phyloP scores from a whole-genome alignment of 495 filamentous ascomycete genomes.

The Lophium mytilinum region DNA sequence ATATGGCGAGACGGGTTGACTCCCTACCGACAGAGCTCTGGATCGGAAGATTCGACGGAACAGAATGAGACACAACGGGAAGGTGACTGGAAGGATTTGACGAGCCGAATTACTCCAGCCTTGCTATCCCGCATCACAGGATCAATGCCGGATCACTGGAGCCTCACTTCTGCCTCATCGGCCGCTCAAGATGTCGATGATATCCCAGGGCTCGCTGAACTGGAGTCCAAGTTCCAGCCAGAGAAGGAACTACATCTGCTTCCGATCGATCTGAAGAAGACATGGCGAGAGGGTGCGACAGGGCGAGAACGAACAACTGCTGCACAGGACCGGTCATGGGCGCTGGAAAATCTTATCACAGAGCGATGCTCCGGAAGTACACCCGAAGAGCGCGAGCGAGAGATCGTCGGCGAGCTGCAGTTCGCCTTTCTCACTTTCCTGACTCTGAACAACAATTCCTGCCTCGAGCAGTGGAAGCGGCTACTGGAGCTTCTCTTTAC shows the following conservation, averaged over 20 bases:
- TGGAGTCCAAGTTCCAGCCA: conserved; percentile 15
- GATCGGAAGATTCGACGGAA: conserved; percentile 25
- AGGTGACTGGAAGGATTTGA: conserved; percentile 39
- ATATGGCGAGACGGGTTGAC: conserved; percentile 38
- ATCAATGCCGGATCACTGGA: conserved; percentile 40
- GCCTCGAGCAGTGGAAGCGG: conserved; percentile 82
- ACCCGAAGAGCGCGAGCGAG: conserved; percentile 13
- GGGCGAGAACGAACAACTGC: conserved; percentile 66
- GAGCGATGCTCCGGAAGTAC: conserved; percentile 21
- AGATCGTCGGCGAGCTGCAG: conserved; percentile 80
- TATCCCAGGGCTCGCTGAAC: conserved; percentile 33
- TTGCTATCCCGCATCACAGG: conserved; percentile 45
- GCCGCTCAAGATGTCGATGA: conserved; percentile 40
- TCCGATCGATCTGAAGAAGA: conserved; percentile 46
- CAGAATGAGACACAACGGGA: no score
- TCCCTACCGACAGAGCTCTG: conserved; percentile 35
- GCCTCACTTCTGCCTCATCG: conserved; percentile 39
- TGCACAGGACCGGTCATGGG: conserved; percentile 65
- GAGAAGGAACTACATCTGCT: conserved; percentile 45
- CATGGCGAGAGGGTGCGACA: conserved; percentile 60
- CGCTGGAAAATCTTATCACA: conserved; percentile 47
- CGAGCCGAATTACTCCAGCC: conserved; percentile 39
- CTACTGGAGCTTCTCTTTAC: conserved; percentile 64
- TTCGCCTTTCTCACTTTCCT: conserved; percentile 75
- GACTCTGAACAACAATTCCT: conserved; percentile 76